These are phyloP conservation scores for Beauveria pseudobassiana DNA, from an alignment of 2,329 filamentous ascomycete species.

Conservation along the genomic window DNA sequence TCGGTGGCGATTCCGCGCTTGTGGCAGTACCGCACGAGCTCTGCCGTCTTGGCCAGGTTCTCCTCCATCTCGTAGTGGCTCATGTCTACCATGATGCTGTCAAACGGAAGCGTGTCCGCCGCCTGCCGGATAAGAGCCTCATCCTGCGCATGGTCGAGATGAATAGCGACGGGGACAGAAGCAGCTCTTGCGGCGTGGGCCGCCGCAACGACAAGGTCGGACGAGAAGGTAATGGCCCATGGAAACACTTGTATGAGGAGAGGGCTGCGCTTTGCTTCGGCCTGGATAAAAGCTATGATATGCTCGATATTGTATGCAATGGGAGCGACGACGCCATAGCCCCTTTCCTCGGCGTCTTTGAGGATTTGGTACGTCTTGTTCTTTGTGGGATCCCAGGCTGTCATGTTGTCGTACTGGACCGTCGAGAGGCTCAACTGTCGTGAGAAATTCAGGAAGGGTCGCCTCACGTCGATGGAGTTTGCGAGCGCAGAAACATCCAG, in stretches of 20 bases:
- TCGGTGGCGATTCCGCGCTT: slow-evolving; percentile 58
- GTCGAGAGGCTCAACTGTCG: neutral
- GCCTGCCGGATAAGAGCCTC: slow-evolving; percentile 50
- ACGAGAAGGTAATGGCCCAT: slow-evolving; percentile 60
- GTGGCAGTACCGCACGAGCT: slow-evolving; percentile 55
- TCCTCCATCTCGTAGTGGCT: slow-evolving; percentile 63
- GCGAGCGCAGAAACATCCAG: too few relatives aligned
- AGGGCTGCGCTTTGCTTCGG: slow-evolving; percentile 57
- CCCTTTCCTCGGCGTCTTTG: slow-evolving; percentile 40
- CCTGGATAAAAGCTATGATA: slow-evolving; percentile 58
- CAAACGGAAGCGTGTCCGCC: slow-evolving; percentile 51
- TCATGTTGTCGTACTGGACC: slow-evolving; percentile 12
- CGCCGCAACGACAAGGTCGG: slow-evolving; percentile 45
- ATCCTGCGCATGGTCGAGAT: slow-evolving; percentile 61
- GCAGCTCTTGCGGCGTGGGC: slow-evolving; percentile 47
- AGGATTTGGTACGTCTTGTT: slow-evolving; percentile 35
- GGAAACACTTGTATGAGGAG: slow-evolving; percentile 66
- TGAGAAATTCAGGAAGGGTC: neutral
- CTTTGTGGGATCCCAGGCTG: slow-evolving; percentile 16
- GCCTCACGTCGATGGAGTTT: neutral
- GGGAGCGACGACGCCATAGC: slow-evolving; percentile 45
- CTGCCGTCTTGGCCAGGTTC: slow-evolving; percentile 55
- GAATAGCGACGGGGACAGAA: slow-evolving; percentile 51
- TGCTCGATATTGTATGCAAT: slow-evolving; percentile 64
- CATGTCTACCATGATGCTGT: slow-evolving; percentile 74